A percentile compares a stretch with the other conserved stretches of the same genome.
Conservation (phyloP, 2,329 filamentous ascomycete species). For the Scleromitrula shiraiana region DNA sequence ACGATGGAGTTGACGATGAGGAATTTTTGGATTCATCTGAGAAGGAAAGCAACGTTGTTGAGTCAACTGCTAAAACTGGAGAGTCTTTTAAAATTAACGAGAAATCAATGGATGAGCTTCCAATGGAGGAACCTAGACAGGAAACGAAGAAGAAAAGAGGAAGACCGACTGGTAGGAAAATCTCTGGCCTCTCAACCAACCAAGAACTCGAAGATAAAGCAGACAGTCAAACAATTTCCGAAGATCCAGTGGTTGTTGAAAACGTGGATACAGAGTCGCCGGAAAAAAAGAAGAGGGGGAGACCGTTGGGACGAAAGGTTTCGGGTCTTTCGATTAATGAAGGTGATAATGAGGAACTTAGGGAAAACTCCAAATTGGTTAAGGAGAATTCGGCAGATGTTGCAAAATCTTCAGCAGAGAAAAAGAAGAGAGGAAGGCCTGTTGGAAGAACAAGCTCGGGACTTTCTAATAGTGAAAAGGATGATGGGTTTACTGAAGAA, state of each 20-base stretch:
- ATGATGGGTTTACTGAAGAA: background rate
- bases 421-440: background rate
- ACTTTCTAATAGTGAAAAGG: background rate
- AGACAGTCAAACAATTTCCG: background rate
- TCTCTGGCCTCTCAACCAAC: background rate
- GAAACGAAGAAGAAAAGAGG: background rate
- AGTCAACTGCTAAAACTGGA: background rate
- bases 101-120: too few relatives aligned
- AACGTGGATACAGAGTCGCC: background rate
- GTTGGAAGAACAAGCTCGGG: background rate
- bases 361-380: too few relatives aligned
- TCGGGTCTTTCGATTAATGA: too few relatives aligned
- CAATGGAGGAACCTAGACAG: too few relatives aligned
- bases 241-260: background rate
- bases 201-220: background rate
- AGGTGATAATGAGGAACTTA: too few relatives aligned
- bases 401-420: background rate
- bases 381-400: background rate
- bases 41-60: background rate
- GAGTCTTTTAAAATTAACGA: background rate
- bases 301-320: background rate
- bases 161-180: background rate
- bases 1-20: too few relatives aligned
- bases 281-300: background rate
- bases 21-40: background rate